Conservation (phyloP, 345 rosid genomes). For the Heritiera littoralis region DNA sequence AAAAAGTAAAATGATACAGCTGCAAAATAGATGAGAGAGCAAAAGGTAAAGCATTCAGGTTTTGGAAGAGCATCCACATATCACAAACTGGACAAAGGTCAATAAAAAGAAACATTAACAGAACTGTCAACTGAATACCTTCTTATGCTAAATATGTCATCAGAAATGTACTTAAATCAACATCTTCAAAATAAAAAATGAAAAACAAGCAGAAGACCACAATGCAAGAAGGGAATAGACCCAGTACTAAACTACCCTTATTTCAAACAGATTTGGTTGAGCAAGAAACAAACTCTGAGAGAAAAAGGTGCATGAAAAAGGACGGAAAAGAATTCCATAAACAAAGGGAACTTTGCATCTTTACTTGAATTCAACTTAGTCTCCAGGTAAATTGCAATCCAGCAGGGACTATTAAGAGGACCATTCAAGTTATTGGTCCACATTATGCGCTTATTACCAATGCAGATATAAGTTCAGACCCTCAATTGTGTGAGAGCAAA, state of each 20-base stretch:
- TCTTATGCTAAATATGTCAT: background rate
- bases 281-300: background rate
- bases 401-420: background rate
- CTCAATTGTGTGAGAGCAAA: background rate
- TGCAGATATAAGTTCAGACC: background rate
- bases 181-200: background rate
- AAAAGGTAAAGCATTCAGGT: conserved; percentile 5
- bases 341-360: no score
- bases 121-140: background rate
- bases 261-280: background rate
- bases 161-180: background rate
- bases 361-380: background rate
- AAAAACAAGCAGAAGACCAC: background rate
- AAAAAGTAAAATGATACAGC: background rate
- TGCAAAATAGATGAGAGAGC: background rate
- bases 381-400: background rate
- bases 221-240: background rate
- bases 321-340: background rate
- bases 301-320: background rate
- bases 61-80: background rate
- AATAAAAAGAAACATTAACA: background rate
- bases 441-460: background rate
- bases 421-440: background rate
- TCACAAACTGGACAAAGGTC: background rate
- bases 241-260: background rate